phyloP scores from a whole-genome alignment of 2,329 filamentous ascomycete species.

The Pseudopyrenochaeta lycopersici region DNA sequence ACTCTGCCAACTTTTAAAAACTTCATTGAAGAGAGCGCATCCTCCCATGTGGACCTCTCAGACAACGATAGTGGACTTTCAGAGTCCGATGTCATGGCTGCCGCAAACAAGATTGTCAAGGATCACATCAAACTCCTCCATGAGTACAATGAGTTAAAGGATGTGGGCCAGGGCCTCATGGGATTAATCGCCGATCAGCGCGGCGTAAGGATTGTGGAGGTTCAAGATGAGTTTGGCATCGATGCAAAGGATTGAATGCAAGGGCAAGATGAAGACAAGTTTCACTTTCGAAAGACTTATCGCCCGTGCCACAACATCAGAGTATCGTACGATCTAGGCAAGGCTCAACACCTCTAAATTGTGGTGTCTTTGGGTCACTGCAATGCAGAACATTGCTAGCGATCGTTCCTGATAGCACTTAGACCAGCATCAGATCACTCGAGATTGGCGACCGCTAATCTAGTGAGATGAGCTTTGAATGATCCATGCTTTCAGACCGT shows the following conservation, averaged over 20 bases:
- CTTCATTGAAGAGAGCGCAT: constrained; percentile 39
- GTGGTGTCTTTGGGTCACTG: no score
- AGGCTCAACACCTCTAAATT: no score
- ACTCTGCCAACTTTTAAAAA: constrained; percentile 43
- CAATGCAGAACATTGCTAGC: no score
- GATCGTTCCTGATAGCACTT: no score
- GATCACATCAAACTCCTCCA: constrained; percentile 72
- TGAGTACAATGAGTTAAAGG: constrained; percentile 76
- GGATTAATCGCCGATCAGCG: constrained; percentile 72
- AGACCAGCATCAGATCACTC: no score
- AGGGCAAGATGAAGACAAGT: neutral
- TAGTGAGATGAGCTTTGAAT: no score
- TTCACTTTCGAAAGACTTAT: no score
- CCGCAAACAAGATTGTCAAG: constrained; percentile 64
- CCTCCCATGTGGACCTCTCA: constrained; percentile 23
- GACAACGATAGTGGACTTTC: constrained; percentile 33
- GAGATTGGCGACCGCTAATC: no score
- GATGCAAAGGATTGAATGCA: constrained; percentile 53
- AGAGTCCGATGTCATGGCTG: constrained; percentile 45
- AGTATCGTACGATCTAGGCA: no score
- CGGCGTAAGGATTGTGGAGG: constrained; percentile 62
- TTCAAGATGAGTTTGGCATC: constrained; percentile 60
- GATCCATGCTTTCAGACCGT: no score
- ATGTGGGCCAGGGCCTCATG: constrained; percentile 71
- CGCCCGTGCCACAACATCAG: no score